These are phyloP conservation scores for Grosmannia penicillata DNA, from an alignment of 2,329 filamentous ascomycete species.

Conservation along the genomic window DNA sequence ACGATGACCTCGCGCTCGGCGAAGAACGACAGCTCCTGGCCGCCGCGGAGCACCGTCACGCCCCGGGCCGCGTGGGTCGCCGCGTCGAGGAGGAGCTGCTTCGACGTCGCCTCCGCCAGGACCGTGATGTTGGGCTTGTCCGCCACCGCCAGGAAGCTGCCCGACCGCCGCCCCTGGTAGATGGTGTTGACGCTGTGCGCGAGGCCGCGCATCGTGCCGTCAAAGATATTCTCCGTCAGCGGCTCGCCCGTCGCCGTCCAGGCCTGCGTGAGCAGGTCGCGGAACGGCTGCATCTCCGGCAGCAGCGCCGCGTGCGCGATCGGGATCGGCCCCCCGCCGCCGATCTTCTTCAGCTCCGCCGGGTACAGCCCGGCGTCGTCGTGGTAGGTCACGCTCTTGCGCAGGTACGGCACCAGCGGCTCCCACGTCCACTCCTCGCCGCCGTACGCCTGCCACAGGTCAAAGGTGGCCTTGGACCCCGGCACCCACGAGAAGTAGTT, in stretches of 20 bases:
- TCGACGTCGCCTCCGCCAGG: constrained; percentile 30
- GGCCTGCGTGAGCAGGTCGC: constrained; percentile 30
- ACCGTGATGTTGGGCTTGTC: constrained; percentile 41
- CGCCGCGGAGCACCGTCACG: constrained; percentile 28
- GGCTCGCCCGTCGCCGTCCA: constrained; percentile 37
- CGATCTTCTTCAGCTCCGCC: constrained; percentile 32
- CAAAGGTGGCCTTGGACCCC: constrained; percentile 41
- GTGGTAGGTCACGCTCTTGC: constrained; percentile 42
- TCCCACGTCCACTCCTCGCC: constrained; percentile 53
- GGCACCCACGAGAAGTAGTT: constrained; percentile 54
- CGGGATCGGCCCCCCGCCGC: constrained; percentile 33
- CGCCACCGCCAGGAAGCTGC: constrained; percentile 33
- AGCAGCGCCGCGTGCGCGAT: constrained; percentile 40
- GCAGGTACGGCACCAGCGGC: constrained; percentile 31
- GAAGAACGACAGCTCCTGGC: constrained; percentile 26
- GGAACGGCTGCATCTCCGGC: constrained; percentile 34
- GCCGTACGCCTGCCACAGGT: constrained; percentile 58
- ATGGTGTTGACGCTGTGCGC: constrained; percentile 38
- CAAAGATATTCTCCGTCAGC: constrained; percentile 38
- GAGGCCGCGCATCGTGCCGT: constrained; percentile 38
- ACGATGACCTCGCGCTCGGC: constrained; percentile 34
- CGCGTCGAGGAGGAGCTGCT: constrained; percentile 30
- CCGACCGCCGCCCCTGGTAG: constrained; percentile 39
- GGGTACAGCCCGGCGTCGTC: constrained; percentile 33
- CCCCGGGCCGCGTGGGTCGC: constrained; percentile 22